Percentiles rank a stretch among this genome's conserved stretches.
These are phyloP conservation scores for Graphilbum sp. DNA, from an alignment of 2,329 filamentous ascomycete genomes.

Conservation along the genomic window DNA sequence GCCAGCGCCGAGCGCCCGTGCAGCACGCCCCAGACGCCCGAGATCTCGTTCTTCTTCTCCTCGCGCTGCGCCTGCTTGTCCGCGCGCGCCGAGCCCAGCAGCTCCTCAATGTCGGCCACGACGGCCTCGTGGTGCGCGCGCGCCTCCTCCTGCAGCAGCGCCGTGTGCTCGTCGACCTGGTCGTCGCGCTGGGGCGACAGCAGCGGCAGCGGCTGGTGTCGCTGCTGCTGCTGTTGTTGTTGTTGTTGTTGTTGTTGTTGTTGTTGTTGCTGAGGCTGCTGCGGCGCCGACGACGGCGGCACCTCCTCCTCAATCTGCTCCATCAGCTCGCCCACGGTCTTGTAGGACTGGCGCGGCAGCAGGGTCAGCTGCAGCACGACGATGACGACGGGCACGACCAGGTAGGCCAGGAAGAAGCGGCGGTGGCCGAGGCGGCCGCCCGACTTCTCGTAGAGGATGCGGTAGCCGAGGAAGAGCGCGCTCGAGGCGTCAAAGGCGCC, in stretches of 20 bases:
- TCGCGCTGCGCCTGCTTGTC: conserved; percentile 49
- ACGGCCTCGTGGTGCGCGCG: conserved; percentile 44
- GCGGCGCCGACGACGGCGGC: conserved; percentile 8
- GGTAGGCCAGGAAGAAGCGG: conserved; percentile 57
- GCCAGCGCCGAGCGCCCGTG: conserved; percentile 53
- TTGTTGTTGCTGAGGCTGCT: no score
- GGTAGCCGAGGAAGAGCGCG: conserved; percentile 60
- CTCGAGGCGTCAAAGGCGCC: conserved; percentile 75
- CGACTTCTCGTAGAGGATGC: conserved; percentile 44
- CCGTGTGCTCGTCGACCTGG: conserved; percentile 40
- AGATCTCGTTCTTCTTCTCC: conserved; percentile 51
- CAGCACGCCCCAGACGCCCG: conserved; percentile 75
- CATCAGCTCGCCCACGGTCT: conserved; percentile 71
- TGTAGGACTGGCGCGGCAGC: conserved; percentile 64
- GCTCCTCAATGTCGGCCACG: conserved; percentile 53
- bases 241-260: no score
- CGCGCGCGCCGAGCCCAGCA: conserved; percentile 49
- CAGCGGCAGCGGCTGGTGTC: no score
- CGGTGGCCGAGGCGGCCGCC: conserved; percentile 39
- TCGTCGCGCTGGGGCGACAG: conserved; percentile 21
- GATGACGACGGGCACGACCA: conserved; percentile 53
- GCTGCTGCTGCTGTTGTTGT: no score
- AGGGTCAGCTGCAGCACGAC: conserved; percentile 49
- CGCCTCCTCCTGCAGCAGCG: conserved; percentile 37
- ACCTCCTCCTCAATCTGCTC: conserved; percentile 45